Conservation (phyloP, 1,284 basidiomycete genomes). For the Tetrapyrgos nigripes region DNA sequence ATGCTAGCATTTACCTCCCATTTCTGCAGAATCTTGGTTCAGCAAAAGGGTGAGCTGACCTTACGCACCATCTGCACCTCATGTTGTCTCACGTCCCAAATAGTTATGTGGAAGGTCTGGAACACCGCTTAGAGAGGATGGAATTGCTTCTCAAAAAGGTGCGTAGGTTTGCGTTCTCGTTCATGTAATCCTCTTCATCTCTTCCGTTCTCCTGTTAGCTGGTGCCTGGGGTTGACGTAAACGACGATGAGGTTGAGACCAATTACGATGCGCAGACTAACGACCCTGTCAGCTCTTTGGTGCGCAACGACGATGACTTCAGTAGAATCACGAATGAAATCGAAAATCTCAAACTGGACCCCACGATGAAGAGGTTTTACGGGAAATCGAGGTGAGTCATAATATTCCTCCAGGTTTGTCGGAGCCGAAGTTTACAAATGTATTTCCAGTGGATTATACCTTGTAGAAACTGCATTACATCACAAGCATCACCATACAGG, state of each 20-base stretch:
- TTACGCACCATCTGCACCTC: slow-evolving; percentile 3
- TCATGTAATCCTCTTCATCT: neutral
- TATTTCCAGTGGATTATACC: slow-evolving; percentile 40
- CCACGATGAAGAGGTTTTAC: slow-evolving; percentile 42
- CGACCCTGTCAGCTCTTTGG: slow-evolving; percentile 25
- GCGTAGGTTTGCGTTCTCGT: slow-evolving; percentile 29
- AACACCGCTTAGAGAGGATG: slow-evolving; percentile 74
- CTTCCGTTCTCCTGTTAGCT: slow-evolving; percentile 26
- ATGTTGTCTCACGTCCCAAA: neutral
- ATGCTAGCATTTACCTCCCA: slow-evolving; percentile 2
- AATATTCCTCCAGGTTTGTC: neutral
- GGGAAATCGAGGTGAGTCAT: slow-evolving; percentile 45
- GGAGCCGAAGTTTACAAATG: neutral
- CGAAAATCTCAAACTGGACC: slow-evolving; percentile 39
- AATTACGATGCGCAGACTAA: slow-evolving; percentile 22
- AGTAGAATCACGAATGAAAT: slow-evolving; percentile 32
- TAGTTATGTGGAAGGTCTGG: slow-evolving; percentile 77
- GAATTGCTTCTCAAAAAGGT: slow-evolving; percentile 70
- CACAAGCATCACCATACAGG: slow-evolving; percentile 43
- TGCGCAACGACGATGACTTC: slow-evolving; percentile 37
- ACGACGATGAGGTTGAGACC: slow-evolving; percentile 38
- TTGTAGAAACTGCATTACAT: slow-evolving; percentile 47
- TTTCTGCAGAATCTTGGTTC: slow-evolving; percentile 41
- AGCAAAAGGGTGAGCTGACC: slow-evolving; percentile 39
- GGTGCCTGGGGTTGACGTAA: slow-evolving; percentile 43